Evolutionary conservation across 1,284 basidiomycete genomes (phyloP).

Genomic region (Ganoderma lingzhi): DNA sequence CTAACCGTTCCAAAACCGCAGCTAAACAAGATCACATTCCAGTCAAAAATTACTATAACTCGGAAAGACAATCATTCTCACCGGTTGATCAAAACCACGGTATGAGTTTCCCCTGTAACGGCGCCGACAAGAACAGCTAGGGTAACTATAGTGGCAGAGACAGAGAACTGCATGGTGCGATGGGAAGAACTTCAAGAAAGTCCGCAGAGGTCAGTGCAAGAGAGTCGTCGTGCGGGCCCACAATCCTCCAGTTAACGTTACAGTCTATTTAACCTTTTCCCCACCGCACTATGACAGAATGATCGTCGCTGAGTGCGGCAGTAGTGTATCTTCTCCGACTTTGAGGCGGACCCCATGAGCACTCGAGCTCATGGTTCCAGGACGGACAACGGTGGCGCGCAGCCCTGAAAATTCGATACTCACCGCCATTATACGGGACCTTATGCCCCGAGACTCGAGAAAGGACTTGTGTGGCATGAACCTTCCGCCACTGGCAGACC

Average conservation of each 20-base stretch:
- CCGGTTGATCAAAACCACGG: slow-evolving; percentile 47
- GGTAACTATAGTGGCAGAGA: slow-evolving; percentile 39
- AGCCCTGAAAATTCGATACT: too few relatives aligned
- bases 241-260: background rate
- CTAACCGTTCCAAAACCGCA: slow-evolving; percentile 49
- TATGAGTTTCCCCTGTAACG: slow-evolving; percentile 46
- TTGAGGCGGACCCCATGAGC: too few relatives aligned
- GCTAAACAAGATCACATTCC: slow-evolving; percentile 29
- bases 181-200: background rate
- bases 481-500: too few relatives aligned
- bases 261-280: background rate
- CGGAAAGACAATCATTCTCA: slow-evolving; percentile 29
- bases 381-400: too few relatives aligned
- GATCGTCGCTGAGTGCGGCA: too few relatives aligned
- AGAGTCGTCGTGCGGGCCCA: background rate
- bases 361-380: too few relatives aligned
- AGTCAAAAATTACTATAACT: background rate
- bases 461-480: too few relatives aligned
- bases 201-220: background rate
- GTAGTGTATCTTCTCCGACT: too few relatives aligned
- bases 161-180: slow-evolving; percentile 41
- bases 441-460: too few relatives aligned
- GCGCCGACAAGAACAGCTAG: slow-evolving; percentile 35
- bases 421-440: too few relatives aligned
- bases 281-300: background rate